phyloP scores from a whole-genome alignment of 768 basidiomycete genomes.

The Boletus subcaerulescens region DNA sequence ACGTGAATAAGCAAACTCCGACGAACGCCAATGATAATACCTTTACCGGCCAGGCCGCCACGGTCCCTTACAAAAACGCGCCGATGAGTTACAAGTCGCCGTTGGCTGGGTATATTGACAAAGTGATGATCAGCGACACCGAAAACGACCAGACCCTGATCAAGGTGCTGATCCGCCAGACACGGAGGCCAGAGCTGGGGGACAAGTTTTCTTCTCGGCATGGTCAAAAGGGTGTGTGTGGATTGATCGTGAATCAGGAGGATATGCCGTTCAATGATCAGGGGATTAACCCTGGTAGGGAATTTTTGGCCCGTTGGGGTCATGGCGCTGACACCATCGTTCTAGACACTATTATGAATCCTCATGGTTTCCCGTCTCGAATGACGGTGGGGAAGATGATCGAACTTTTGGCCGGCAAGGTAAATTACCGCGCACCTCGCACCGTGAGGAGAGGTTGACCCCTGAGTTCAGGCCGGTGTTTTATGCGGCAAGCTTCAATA shows the following conservation, averaged over 20 bases:
- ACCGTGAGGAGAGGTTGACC: slow-evolving; percentile 1
- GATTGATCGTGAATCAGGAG: slow-evolving; percentile 96
- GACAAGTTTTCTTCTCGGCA: slow-evolving; percentile 99
- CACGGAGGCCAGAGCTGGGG: slow-evolving; percentile 91
- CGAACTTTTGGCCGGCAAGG: slow-evolving; percentile 93
- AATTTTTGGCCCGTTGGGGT: background rate
- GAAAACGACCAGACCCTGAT: slow-evolving; percentile 95
- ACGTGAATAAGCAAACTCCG: slow-evolving; percentile 96
- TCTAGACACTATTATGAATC: slow-evolving; percentile 98
- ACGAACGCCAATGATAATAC: slow-evolving; percentile 91
- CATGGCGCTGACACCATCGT: slow-evolving; percentile 12
- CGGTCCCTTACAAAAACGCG: slow-evolving; percentile 86
- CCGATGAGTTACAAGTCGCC: slow-evolving; percentile 94
- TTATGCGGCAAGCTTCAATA: slow-evolving; percentile 86
- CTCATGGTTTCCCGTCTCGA: slow-evolving; percentile 97
- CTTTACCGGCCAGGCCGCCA: slow-evolving; percentile 78
- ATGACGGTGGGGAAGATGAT: slow-evolving; percentile 99
- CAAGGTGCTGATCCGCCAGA: slow-evolving; percentile 97
- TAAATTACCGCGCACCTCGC: slow-evolving; percentile 22
- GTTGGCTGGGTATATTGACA: slow-evolving; percentile 92
- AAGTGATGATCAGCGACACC: slow-evolving; percentile 95
- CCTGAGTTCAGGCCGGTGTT: slow-evolving; percentile 71
- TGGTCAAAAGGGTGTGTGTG: slow-evolving; percentile 99
- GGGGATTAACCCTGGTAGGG: slow-evolving; percentile 84
- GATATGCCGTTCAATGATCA: slow-evolving; percentile 99